Evolutionary conservation across 139 green algal species (phyloP).

Genomic region (Chlamydomonas sp.): DNA sequence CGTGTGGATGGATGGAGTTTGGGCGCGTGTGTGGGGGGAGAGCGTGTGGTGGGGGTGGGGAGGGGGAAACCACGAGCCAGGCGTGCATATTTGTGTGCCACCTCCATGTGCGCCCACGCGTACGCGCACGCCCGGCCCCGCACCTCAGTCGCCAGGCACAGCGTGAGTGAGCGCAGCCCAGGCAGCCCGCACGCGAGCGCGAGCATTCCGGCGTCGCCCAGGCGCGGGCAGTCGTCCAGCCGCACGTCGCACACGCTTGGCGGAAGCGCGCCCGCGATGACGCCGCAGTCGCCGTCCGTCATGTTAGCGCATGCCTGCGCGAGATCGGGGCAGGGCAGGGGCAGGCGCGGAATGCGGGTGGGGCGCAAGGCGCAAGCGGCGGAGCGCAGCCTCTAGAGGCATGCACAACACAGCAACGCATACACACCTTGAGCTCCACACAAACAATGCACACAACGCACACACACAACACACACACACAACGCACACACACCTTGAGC

Average conservation of each 20-base stretch:
- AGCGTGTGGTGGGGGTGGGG: neutral
- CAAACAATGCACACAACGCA: no score
- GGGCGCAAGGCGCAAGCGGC: no score
- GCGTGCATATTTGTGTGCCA: neutral
- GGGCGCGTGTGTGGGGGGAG: no score
- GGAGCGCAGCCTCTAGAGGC: no score
- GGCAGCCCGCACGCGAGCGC: neutral
- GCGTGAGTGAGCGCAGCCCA: neutral
- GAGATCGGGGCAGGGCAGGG: no score
- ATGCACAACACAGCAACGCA: no score
- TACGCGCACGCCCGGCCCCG: neutral
- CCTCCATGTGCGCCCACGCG: neutral
- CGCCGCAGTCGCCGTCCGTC: neutral
- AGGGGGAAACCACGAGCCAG: neutral
- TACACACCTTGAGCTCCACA: no score
- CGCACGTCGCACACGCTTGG: neutral
- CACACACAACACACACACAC: no score
- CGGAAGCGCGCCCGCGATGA: neutral
- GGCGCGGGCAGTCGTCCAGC: neutral
- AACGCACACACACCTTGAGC: no score
- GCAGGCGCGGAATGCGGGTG: no score
- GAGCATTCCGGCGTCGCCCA: neutral
- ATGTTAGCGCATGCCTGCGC: neutral
- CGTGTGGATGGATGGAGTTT: no score
- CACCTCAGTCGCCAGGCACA: neutral